These are phyloP conservation scores for Hypericum androsaemum DNA, from an alignment of 345 rosid species.

Conservation along the genomic window DNA sequence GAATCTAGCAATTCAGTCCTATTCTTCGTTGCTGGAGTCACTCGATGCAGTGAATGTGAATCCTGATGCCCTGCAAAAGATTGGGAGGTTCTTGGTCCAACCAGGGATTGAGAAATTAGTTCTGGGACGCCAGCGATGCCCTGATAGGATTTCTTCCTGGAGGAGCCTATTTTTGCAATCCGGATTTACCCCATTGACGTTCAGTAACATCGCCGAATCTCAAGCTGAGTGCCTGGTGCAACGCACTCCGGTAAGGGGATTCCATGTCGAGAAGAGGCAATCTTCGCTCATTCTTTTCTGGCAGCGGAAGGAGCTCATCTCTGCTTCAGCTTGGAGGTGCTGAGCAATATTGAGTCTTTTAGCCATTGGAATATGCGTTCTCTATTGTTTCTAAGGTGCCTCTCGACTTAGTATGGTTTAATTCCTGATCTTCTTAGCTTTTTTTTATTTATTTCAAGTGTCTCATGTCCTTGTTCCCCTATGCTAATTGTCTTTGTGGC, in stretches of 20 bases:
- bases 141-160: conserved; percentile 14
- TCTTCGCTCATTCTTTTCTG: conserved; percentile 20
- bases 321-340: conserved; percentile 25
- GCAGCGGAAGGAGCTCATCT: conserved; percentile 21
- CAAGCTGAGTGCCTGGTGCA: conserved; percentile 23
- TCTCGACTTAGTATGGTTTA: conserved; percentile 19
- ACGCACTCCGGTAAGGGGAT: conserved; percentile 15
- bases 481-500: conserved; percentile 39
- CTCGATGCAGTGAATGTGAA: conserved; percentile 22
- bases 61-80: conserved; percentile 12
- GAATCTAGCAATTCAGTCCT: conserved; percentile 17
- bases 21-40: conserved; percentile 19
- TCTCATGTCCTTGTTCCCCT: conserved; percentile 8
- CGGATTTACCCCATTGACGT: conserved; percentile 15
- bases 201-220: conserved; percentile 22
- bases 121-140: conserved; percentile 13
- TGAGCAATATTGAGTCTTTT: conserved; percentile 2
- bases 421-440: conserved; percentile 25
- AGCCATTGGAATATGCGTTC: conserved; percentile 1
- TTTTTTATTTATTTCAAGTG: conserved; percentile 17
- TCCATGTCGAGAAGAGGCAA: conserved; percentile 22
- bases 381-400: conserved; percentile 23
- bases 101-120: conserved; percentile 17
- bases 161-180: conserved; percentile 17
- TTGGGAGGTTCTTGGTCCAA: conserved; percentile 21